phyloP scores from a whole-genome alignment of 75 land plant genomes.

The Picea sitchensis region DNA sequence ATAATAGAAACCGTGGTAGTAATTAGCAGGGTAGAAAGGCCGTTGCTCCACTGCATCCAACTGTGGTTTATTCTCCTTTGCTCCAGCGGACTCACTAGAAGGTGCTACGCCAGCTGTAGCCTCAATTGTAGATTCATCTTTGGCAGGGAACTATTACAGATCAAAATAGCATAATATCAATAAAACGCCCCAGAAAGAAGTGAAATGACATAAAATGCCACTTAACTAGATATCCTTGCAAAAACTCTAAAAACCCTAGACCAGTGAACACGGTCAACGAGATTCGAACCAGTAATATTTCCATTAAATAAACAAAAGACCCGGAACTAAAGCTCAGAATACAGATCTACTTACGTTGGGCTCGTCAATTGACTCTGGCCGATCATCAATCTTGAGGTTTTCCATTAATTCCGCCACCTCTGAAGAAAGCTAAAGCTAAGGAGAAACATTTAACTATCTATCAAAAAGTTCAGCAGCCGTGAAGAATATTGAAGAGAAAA shows the following conservation, averaged over 20 bases:
- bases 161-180: background rate
- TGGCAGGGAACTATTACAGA: background rate
- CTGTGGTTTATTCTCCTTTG: constrained; percentile 15
- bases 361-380: background rate
- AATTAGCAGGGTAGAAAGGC: constrained; percentile 37
- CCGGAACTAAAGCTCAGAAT: background rate
- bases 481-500: too few relatives aligned
- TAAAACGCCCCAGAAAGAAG: background rate
- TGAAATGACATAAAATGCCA: background rate
- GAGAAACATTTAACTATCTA: too few relatives aligned
- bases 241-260: background rate
- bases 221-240: background rate
- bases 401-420: constrained; percentile 13
- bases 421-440: background rate
- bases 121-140: background rate
- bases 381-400: background rate
- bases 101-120: background rate
- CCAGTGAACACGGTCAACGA: background rate
- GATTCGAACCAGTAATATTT: background rate
- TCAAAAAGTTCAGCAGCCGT: too few relatives aligned
- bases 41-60: constrained; percentile 44
- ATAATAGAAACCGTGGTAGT: constrained; percentile 48
- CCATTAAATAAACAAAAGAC: background rate
- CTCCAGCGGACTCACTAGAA: background rate
- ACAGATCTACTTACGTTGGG: constrained; percentile 5